phyloP scores from a whole-genome alignment of 139 green algal genomes.

The Chlorella sp. region DNA sequence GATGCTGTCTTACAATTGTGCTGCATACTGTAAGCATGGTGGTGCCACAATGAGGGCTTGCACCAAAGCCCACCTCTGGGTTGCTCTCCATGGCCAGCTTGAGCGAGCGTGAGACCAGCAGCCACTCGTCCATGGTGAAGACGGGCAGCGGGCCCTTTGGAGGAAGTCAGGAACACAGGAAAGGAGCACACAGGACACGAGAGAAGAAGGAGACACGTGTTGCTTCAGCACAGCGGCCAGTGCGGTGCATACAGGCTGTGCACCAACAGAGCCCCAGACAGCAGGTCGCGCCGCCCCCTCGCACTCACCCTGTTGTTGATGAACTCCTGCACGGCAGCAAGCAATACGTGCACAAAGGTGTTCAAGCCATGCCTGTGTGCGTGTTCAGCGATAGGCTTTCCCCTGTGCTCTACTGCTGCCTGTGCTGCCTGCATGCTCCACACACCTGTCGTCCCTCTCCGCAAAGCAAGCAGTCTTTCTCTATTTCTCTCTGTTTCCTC shows the following conservation, averaged over 20 bases:
- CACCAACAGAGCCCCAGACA: background rate
- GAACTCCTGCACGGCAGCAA: background rate
- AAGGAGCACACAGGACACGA: background rate
- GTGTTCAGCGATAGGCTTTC: background rate
- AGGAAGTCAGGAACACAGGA: background rate
- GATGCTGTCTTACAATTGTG: too few relatives aligned
- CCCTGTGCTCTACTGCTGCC: background rate
- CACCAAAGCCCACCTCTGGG: background rate
- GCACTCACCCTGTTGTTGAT: background rate
- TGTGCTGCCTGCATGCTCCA: background rate
- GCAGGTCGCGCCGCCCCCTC: background rate
- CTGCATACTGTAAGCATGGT: too few relatives aligned
- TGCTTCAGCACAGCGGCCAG: background rate
- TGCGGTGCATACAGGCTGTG: too few relatives aligned
- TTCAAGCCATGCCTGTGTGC: background rate
- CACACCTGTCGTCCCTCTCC: background rate
- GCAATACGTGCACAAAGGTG: background rate
- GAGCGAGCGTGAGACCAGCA: background rate
- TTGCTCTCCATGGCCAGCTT: background rate
- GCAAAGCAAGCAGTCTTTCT: background rate
- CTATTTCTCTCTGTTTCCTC: too few relatives aligned
- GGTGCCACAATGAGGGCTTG: too few relatives aligned
- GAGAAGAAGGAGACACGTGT: background rate
- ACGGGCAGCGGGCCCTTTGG: background rate
- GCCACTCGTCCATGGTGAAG: conserved; percentile 1